Base-by-base conservation (phyloP, 257 asterid genomes). In the Plantago elongata region DNA sequence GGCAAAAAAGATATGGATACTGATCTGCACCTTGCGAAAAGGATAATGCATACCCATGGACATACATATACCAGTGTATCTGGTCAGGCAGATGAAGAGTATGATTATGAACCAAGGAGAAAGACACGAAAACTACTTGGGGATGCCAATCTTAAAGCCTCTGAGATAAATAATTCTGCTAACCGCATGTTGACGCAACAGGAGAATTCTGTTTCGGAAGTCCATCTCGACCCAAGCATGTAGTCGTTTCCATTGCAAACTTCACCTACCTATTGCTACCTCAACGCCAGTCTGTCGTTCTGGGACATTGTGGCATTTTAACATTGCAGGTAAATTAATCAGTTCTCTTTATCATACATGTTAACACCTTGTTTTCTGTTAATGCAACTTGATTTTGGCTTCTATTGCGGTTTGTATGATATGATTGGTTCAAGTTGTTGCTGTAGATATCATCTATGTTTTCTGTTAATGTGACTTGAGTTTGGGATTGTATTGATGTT, bases 201-300 rank as follows among this genome's bases (percentile, higher is more conserved):
- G 70, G 99, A 93, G 49, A 77, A 44, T 89, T 87, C 73, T 93
- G 99, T 71, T 87, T 93, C 11, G 99, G 87, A 65, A 93, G 79
- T 82, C 88, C 94, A 69, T 73, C 77, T 47, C 83, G 94, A 74
- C 94, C 97, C 56, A 93, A 87, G 74, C 99, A 93, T 79, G 76
- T 89, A n/a, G 86, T 82, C 50, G 63, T 87, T 62, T 80, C 97
- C 62, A 85, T 93, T 71, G 99, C 88, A 9, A 89, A 93, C 69
- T 89, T 87, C 61, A 79, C 92, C 49, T 93, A 93, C 78, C 68
- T 92, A 69, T 71, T 96, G 13, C 49, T 92, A 55, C 96, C 97
- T 72, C 86, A 79, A 45, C 82, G 84, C 78, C 84, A 85, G 70
- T 86, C 94, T 44, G 76, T 92, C 64, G 86, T 74, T 68, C 83